Evolutionary conservation across 2,329 filamentous ascomycete species (phyloP).

Genomic region (Hypoxylon sp.): DNA sequence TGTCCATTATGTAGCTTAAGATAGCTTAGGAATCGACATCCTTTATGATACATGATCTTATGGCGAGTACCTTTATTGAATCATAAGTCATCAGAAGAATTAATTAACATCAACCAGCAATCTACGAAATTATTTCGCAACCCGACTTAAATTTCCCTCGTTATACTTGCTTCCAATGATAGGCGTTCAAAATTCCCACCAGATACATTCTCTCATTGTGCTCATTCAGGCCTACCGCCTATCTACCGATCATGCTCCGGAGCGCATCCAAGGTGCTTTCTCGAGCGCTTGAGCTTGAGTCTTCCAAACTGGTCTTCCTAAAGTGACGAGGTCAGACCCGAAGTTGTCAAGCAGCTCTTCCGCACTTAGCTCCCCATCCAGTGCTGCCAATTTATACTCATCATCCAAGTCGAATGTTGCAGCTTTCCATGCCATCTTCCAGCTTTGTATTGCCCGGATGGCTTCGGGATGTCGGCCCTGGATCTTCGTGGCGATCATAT

Average conservation of each 20-base stretch:
- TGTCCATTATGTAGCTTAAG: conserved; percentile 35
- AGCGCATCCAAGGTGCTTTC: conserved; percentile 41
- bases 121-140: too few relatives aligned
- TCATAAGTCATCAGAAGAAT: too few relatives aligned
- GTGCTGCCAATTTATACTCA: conserved; percentile 25
- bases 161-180: too few relatives aligned
- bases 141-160: too few relatives aligned
- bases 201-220: too few relatives aligned
- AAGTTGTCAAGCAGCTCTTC: conserved; percentile 48
- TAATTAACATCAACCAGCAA: too few relatives aligned
- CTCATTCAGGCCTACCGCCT: too few relatives aligned
- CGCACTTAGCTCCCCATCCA: conserved; percentile 24
- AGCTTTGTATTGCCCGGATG: conserved; percentile 47
- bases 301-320: conserved; percentile 48
- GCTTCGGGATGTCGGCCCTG: conserved; percentile 47
- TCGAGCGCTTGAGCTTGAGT: conserved; percentile 47
- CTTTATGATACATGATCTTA: neutral
- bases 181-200: too few relatives aligned
- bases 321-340: conserved; percentile 44
- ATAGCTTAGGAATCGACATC: conserved; percentile 39
- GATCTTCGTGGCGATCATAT: conserved; percentile 58
- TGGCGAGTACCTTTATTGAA: too few relatives aligned
- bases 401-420: conserved; percentile 51
- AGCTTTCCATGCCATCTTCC: conserved; percentile 52
- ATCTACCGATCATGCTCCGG: too few relatives aligned